These are phyloP conservation scores for Globisporangium radiosum DNA, from an alignment of 352 stramenopile genomes.

Conservation along the genomic window DNA sequence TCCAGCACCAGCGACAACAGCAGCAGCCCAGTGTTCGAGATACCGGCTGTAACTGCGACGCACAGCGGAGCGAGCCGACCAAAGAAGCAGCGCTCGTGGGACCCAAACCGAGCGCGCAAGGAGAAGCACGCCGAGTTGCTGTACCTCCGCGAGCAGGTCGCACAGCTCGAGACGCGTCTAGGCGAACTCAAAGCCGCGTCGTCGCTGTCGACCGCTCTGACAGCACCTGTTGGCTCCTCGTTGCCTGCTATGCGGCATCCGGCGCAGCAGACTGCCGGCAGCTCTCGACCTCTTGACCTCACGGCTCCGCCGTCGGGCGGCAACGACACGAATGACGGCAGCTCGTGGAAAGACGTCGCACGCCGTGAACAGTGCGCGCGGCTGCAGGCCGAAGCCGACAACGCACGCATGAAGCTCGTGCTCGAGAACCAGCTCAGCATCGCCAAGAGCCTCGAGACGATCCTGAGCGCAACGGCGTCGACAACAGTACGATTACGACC, in stretches of 20 bases:
- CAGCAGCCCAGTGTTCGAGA: not conserved
- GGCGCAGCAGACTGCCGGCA: not conserved
- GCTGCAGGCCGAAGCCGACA: conserved; percentile 34
- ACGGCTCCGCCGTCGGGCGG: too few species aligned
- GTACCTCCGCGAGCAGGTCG: conserved; percentile 37
- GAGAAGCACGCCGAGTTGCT: conserved; percentile 17
- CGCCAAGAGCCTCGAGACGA: conserved; percentile 34
- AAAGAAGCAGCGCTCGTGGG: conserved; percentile 1
- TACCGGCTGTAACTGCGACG: too few species aligned
- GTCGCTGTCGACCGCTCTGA: too few species aligned
- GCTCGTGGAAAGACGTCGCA: conserved; percentile 28
- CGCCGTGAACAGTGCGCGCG: conserved; percentile 22
- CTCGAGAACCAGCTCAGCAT: conserved; percentile 42
- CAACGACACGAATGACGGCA: too few species aligned
- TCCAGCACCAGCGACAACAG: not conserved
- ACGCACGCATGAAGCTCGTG: conserved; percentile 36
- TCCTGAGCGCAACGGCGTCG: conserved; percentile 6
- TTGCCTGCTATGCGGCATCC: too few species aligned
- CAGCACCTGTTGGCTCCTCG: too few species aligned
- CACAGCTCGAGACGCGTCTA: conserved; percentile 31
- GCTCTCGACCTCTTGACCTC: conserved; percentile 5
- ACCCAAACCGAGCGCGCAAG: conserved; percentile 3
- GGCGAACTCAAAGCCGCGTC: conserved; percentile 8
- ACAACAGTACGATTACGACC: conserved; percentile 16
- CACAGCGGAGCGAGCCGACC: not conserved